phyloP scores from a whole-genome alignment of 768 basidiomycete species.

The Leccinum uliginosum region DNA sequence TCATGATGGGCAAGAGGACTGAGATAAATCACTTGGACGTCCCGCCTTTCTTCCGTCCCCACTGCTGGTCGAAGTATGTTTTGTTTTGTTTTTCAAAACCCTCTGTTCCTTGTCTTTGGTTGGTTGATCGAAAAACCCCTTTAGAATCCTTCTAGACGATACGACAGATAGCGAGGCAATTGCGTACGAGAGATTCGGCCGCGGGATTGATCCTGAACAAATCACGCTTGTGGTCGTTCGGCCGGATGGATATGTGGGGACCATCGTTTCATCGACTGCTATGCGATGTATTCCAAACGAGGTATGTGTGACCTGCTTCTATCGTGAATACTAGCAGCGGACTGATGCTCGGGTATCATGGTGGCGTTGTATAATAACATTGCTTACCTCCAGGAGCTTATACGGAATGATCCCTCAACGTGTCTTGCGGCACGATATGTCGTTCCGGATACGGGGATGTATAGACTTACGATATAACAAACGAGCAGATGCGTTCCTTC shows the following conservation, averaged over 20 bases:
- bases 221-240: conserved; percentile 36
- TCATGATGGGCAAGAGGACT: conserved; percentile 29
- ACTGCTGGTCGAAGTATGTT: conserved; percentile 45
- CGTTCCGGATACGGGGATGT: too few relatives aligned
- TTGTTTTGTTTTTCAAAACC: too few relatives aligned
- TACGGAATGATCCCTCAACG: too few relatives aligned
- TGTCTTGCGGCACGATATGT: too few relatives aligned
- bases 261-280: conserved; percentile 25
- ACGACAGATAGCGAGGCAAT: conserved; percentile 24
- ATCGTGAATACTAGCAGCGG: too few relatives aligned
- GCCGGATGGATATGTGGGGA: conserved; percentile 40
- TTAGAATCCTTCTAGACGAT: conserved; percentile 36
- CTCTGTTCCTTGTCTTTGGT: neutral
- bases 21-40: conserved; percentile 31
- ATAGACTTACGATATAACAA: too few relatives aligned
- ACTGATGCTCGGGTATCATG: too few relatives aligned
- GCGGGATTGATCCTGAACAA: conserved; percentile 27
- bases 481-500: too few relatives aligned
- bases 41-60: conserved; percentile 33
- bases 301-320: too few relatives aligned
- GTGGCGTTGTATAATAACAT: too few relatives aligned
- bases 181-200: conserved; percentile 32
- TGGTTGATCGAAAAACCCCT: neutral
- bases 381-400: too few relatives aligned
- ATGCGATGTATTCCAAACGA: too few relatives aligned